Base-by-base conservation (phyloP, 768 basidiomycete genomes). In the Leccinellum rugosiceps region DNA sequence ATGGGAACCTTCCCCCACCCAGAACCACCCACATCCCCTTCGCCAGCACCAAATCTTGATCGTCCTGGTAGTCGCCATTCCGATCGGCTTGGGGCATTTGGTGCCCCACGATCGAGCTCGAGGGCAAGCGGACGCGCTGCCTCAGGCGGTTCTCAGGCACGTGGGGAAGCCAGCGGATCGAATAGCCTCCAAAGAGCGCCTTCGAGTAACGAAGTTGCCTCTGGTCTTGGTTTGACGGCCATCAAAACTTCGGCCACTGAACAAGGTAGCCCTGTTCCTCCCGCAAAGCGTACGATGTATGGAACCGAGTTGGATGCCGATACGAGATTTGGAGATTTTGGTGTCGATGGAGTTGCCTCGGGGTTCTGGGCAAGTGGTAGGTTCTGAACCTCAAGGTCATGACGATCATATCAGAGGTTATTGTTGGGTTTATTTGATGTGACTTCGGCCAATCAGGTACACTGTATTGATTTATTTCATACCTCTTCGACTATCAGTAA, bases 271-370 rank as follows among this genome's bases (percentile, higher is more conserved):
- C 79, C 79, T 15, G 76, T 69, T 15, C 77, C 77, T 25, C 76
- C 78, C 4, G 77, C 80, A 61, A 83, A 81, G 66, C 81, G 84
- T 58, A 92, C 90, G 6, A 88, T 92, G 85, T 92, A 90, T 69
- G 90, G 90, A 8, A 92, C 90, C 0, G 90, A 92, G 72, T 73
- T 90, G 44, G 89, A 90, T n/a, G 76, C 76, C 31, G 89, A 92
- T 66, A 86, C 86, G n/a, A 82, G 90, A 51, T 92, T 92, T 67
- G 90, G 90, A 6, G 90, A 92, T 72, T 92, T 91, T 67, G 90
- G 90, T 38, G 77, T 89, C 25, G 86, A 89, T 65, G 86, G 89
- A 13, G 83, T 90, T 56, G 86, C 86, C n/a, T 80, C 80, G 49
- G 81, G 82, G 6, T 90, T 86, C 65, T 90, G 89, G 87, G 70